Percentiles rank a stretch among this genome's conserved stretches.
phyloP scores from a whole-genome alignment of 352 stramenopile species.

The Globisporangium sylvaticum region DNA sequence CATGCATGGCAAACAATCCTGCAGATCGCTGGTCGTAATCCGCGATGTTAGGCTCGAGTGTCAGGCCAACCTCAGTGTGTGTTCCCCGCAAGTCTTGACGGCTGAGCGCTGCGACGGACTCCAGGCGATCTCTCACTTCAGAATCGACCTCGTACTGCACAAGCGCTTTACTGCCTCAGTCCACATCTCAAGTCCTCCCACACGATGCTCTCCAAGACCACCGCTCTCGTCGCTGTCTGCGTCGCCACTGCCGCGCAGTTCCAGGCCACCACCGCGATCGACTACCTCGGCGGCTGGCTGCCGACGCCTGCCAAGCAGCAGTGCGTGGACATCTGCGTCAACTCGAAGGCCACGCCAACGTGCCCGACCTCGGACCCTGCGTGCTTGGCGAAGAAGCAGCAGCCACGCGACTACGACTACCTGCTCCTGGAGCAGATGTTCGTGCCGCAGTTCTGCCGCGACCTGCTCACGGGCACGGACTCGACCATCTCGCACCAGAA shows the following conservation, averaged over 20 bases:
- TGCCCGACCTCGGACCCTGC: background rate
- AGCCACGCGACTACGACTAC: slow-evolving; percentile 72
- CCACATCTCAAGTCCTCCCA: background rate
- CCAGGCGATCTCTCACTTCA: background rate
- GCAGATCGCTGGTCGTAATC: background rate
- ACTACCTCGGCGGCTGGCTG: slow-evolving; percentile 66
- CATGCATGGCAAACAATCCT: background rate
- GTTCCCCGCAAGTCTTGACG: background rate
- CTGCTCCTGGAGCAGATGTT: slow-evolving; percentile 76
- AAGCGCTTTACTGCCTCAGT: background rate
- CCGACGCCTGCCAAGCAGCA: slow-evolving; percentile 36
- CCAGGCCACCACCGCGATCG: slow-evolving; percentile 23
- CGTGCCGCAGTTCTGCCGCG: slow-evolving; percentile 78
- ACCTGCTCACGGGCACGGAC: slow-evolving; percentile 58
- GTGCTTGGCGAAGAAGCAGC: slow-evolving; percentile 45
- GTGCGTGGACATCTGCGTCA: slow-evolving; percentile 74
- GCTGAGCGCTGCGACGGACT: background rate
- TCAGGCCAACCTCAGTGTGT: background rate
- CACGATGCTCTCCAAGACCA: slow-evolving; percentile 16
- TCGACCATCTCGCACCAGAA: slow-evolving; percentile 66
- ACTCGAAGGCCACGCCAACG: slow-evolving; percentile 24
- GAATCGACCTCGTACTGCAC: background rate
- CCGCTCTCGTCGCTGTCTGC: slow-evolving; percentile 6
- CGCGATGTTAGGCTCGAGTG: background rate
- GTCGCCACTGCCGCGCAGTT: slow-evolving; percentile 3